Evolutionary conservation across 2,329 filamentous ascomycete genomes (phyloP), one percentile per base, ranked within the genome.

Genomic region (Trichoderma sp.): DNA sequence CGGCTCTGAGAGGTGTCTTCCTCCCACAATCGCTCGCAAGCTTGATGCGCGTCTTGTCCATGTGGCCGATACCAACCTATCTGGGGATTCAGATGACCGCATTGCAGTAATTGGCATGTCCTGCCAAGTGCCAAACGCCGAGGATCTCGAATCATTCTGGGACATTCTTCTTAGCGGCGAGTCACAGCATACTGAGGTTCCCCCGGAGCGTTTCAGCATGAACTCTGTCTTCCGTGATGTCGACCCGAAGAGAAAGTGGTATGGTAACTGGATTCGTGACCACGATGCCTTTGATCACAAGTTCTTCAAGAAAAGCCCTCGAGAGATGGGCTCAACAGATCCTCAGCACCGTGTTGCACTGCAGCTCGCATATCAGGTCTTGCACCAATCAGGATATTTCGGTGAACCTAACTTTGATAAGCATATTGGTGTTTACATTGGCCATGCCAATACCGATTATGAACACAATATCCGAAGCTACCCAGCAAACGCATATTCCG

Each of bases 81-180:
- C 34, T 36, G 13, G 34, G 2, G 34, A 36, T 36, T 36, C 34
- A 15, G 34, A 36, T 36, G 34, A 36, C 34, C 34, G 34, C 34
- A 73, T 84, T 64, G 83, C 81, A 2, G 76, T 84, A 11, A 75
- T 84, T n/a, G 82, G 83, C 34, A 81, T 79, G 77, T 78, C 79
- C 3, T 82, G 81, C 73, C 78, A 80, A 6, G 79, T 83, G 20
- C 78, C 82, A 6, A 80, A 80, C 3, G 78, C 75, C 9, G 76
- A 79, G 3, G 78, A 75, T n/a, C 74, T 80, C 17, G 78, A 80
- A 5, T 76, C 79, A 71, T 77, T 80, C 13, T 82, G 81, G 80
- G 67, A 79, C 4, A 50, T 79, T 4, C 73, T 77, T 1, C 39
- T 58, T 5, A n/a, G 30, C 1, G 75, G 73, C 1, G 39, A 68